These are phyloP conservation scores for Fusarium duplospermum DNA, from an alignment of 2,329 filamentous ascomycete species.

Conservation along the genomic window DNA sequence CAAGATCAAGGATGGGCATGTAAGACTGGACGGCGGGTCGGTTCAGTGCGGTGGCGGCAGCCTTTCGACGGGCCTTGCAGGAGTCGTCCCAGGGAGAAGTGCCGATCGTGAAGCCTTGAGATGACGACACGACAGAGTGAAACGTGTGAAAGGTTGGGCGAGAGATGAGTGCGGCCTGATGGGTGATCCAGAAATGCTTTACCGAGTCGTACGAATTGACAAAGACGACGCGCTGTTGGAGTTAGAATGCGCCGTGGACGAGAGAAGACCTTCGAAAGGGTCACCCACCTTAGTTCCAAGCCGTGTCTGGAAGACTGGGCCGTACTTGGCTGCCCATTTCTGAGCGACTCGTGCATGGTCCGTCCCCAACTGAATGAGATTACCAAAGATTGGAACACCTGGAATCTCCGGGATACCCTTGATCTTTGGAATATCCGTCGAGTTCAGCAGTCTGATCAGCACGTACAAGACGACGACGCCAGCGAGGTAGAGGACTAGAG, in stretches of 20 bases:
- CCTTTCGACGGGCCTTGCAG: constrained; percentile 81
- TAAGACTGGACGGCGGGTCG: constrained; percentile 81
- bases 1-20: constrained; percentile 85
- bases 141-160: constrained; percentile 85
- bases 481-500: constrained; percentile 22
- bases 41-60: constrained; percentile 82
- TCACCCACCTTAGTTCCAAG: constrained; percentile 73
- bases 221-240: constrained; percentile 73
- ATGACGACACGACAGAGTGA: constrained; percentile 80
- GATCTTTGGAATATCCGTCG: constrained; percentile 69
- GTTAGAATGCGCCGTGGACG: background rate
- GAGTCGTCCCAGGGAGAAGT: constrained; percentile 88
- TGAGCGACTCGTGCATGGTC: constrained; percentile 66
- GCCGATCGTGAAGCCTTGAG: constrained; percentile 84
- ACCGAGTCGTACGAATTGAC: constrained; percentile 83
- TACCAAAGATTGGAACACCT: constrained; percentile 72
- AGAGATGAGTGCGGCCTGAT: constrained; percentile 82
- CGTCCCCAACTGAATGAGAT: constrained; percentile 69
- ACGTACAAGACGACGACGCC: constrained; percentile 12
- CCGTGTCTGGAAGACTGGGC: constrained; percentile 73
- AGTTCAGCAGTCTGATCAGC: constrained; percentile 49
- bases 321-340: constrained; percentile 70
- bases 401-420: constrained; percentile 71
- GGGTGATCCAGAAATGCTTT: constrained; percentile 79
- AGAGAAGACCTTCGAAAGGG: background rate